These are phyloP conservation scores for Catharanthus roseus DNA, from an alignment of 257 asterid genomes.

Conservation along the genomic window DNA sequence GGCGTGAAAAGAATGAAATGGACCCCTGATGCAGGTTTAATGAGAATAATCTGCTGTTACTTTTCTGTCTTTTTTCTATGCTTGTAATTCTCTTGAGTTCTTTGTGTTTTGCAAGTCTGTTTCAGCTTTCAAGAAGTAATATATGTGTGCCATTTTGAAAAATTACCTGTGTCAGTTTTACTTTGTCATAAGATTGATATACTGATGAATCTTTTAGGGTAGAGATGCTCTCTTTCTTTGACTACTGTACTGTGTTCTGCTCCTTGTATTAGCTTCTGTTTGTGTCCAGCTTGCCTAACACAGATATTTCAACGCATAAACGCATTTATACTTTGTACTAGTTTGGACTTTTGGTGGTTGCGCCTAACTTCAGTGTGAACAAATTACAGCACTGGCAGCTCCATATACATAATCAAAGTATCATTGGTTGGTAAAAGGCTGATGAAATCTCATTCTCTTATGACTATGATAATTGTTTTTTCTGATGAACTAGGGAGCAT, in stretches of 20 bases:
- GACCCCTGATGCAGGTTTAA: slow-evolving; percentile 43
- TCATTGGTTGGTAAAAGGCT: neutral
- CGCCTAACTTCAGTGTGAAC: neutral
- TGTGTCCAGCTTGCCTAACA: neutral
- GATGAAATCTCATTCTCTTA: neutral
- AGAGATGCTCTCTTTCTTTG: neutral
- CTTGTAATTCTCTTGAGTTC: neutral
- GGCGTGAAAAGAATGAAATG: slow-evolving; percentile 44
- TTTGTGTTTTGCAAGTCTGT: slow-evolving; percentile 1
- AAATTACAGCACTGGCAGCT: neutral
- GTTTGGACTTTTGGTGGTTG: neutral
- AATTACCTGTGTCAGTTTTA: neutral
- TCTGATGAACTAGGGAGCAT: neutral
- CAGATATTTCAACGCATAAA: neutral
- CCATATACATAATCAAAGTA: no score
- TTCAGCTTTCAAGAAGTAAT: neutral
- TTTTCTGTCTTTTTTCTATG: neutral
- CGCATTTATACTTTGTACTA: neutral
- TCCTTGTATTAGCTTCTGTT: neutral
- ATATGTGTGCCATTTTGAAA: neutral
- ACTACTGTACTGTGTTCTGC: neutral
- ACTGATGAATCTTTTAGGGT: neutral
- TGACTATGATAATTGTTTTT: neutral
- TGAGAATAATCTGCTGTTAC: slow-evolving; percentile 1
- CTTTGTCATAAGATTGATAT: neutral